Base-by-base conservation (phyloP, 306 rosid species). In the Sicyos baderoa region DNA sequence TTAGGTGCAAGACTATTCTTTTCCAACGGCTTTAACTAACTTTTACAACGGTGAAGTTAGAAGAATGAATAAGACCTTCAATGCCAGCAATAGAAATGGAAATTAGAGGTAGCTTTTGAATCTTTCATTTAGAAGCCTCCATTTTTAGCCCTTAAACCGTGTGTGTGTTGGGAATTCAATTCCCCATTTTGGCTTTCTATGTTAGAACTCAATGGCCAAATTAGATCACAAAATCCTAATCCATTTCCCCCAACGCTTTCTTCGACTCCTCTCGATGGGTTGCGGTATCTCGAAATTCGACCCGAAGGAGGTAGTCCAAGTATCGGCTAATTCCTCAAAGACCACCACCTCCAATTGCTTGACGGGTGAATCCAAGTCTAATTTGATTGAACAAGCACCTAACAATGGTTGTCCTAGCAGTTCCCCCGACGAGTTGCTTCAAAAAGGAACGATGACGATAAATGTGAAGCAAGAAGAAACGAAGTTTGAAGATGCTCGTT, bases 221-320 rank as follows among this genome's bases (percentile, higher is more conserved):
- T 37, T 37, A 6, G 15, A 1, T 17, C 13, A n/a, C 12, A 53
- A 23, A 44, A 44, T 11, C 62, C 32, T 14, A 25, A 58, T 21
- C 64, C 15, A 27, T 29, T 58, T 57, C 63, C 47, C 55, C 55
- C 53, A 18, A 50, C 58, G 42, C 23, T 19, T 45, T 62, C 32
- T 32, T 15, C 47, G 12, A n/a, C 54, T 47, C 54, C 50, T 47
- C 15, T 76, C 44, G 63, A 85, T 86, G 93, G 93, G 93, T 76
- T 89, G 96, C 74, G 96, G 90, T 61, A 64, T 78, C 37, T 89
- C 96, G 7, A 70, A 63, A 2, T 18, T 74, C 42, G 76, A 59
- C 2, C 32, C 56, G 5, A 76, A 69, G 10, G 58, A 70, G 27
- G 49, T 61, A 17, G 67, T 7, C 21, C 22, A 32, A 57, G 23